A percentile compares a stretch with the other conserved stretches of the same genome.
These are phyloP conservation scores for Fusarium concolor DNA, from an alignment of 2,329 filamentous ascomycete species.

Conservation along the genomic window DNA sequence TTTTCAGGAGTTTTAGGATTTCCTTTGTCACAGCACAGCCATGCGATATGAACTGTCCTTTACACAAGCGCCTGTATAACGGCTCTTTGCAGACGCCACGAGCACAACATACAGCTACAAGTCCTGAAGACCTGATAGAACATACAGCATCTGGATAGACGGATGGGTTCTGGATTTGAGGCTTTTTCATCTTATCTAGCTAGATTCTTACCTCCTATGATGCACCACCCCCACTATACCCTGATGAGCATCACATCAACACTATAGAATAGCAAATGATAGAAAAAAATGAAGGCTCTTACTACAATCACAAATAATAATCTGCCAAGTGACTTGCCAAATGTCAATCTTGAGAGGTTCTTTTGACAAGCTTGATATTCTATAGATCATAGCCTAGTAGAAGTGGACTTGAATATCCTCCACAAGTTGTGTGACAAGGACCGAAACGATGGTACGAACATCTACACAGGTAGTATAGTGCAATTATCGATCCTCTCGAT, in stretches of 20 bases:
- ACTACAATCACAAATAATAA: not conserved
- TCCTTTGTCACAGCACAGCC: conserved; percentile 30
- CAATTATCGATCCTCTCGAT: not conserved
- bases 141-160: conserved; percentile 17
- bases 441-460: not conserved
- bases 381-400: not conserved
- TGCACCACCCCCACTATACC: conserved; percentile 47
- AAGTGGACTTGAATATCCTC: not conserved
- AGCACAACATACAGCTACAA: conserved; percentile 8
- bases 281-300: conserved; percentile 21
- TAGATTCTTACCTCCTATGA: conserved; percentile 32
- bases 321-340: not conserved
- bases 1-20: conserved; percentile 9
- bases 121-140: conserved; percentile 17
- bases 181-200: conserved; percentile 30
- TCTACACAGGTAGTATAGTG: not conserved
- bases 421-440: no score
- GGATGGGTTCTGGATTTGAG: conserved; percentile 23
- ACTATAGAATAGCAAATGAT: conserved; percentile 32
- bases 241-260: conserved; percentile 49
- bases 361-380: not conserved
- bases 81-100: conserved; percentile 33
- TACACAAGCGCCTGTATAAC: conserved; percentile 35
- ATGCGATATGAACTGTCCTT: conserved; percentile 25
- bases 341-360: not conserved